Base-by-base conservation (phyloP, 495 filamentous ascomycete genomes). In the Cercophora scortea region DNA sequence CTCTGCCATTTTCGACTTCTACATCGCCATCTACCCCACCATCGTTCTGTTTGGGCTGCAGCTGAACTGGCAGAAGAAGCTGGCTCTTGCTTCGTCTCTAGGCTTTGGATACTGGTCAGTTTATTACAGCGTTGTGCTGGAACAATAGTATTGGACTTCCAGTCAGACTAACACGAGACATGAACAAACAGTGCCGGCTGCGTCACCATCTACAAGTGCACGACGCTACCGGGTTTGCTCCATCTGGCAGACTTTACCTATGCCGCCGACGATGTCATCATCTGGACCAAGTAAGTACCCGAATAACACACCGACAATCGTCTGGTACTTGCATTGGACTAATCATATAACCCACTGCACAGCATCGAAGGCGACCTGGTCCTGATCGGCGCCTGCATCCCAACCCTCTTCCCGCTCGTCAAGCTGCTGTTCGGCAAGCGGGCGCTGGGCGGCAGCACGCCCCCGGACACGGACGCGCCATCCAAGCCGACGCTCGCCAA, bases 31-130 rank as follows among this genome's bases (percentile, higher is more conserved):
- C 10, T 75, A 77, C 36, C 77, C 77, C 0, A 61, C 63, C 17
- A 48, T 71, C 5, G 68, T 77, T 1, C 60, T 80, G 4, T 72
- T 60, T 49, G 57, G 58, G n/a, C 57, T 80, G 5, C 68, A 79
- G 42, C 55, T 58, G 46, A 52, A 59, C 18, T 51, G 50, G 49
- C 59, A 54, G 45, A 63, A 65, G 58, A 65, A 65, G 44, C 15
- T 65, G 33, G 61, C 53, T 12, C 19, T 65, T 32, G 51, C 51
- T 10, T 49, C 46, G 13, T 41, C 62, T 2, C 42, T 63, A 10
- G 62, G 60, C 15, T 59, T 63, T 38, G 62, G 62, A 32, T 61
- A 61, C 42, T 57, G 61, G 57, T 60, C 38, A n/a, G 61, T 49
- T 19, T 13, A 46, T 32, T 32, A 32, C 32, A 6, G 18, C 18